phyloP scores from a whole-genome alignment of 2,329 filamentous ascomycete species.

The Cladosporium halotolerans region DNA sequence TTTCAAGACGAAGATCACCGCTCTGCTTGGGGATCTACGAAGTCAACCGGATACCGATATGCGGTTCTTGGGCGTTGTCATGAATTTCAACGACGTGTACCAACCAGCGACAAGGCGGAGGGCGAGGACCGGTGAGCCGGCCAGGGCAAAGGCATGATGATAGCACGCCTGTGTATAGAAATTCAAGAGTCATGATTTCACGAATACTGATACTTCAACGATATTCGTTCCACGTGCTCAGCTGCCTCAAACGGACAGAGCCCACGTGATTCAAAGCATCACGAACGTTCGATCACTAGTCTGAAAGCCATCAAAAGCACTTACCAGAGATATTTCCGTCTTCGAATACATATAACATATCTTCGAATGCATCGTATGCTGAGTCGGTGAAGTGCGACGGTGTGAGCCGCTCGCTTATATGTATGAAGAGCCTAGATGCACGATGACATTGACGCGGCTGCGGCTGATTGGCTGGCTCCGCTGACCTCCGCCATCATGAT shows the following conservation, averaged over 20 bases:
- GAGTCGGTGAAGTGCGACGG: too few species aligned
- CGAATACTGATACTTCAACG: background rate
- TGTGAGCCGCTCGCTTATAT: too few species aligned
- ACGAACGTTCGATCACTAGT: too few species aligned
- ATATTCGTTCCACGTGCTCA: too few species aligned
- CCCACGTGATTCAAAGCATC: too few species aligned
- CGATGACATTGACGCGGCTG: background rate
- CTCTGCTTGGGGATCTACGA: constrained; percentile 80
- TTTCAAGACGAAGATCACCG: constrained; percentile 70
- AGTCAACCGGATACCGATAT: constrained; percentile 94
- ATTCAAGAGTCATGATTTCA: constrained; percentile 1
- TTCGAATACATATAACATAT: too few species aligned
- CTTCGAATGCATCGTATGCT: too few species aligned
- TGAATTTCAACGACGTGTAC: constrained; percentile 99
- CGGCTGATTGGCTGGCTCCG: too few species aligned
- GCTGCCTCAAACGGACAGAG: too few species aligned
- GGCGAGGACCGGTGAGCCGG: background rate
- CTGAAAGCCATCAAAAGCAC: too few species aligned
- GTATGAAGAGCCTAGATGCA: background rate
- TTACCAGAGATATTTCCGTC: too few species aligned
- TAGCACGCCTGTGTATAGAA: background rate
- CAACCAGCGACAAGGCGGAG: constrained; percentile 63
- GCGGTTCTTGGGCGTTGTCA: constrained; percentile 89
- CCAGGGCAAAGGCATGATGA: constrained; percentile 2
- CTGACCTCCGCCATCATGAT: background rate